Conservation (phyloP, 176 grass and related monocot genomes). For the Eragrostis curvula region DNA sequence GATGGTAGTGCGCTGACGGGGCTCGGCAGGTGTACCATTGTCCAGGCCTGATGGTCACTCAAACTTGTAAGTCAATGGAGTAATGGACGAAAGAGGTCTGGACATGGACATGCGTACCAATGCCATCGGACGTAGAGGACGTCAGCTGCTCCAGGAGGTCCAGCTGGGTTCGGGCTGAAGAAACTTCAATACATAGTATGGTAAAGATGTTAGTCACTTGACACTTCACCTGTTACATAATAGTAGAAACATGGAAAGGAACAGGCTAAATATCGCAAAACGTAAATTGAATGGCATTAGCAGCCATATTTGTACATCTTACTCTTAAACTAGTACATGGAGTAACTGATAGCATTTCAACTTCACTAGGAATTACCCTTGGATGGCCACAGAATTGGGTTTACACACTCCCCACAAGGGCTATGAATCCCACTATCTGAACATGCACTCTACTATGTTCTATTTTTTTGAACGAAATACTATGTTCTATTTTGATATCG, state of each 20-base stretch:
- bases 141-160: conserved; percentile 92
- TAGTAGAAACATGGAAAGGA: conserved; percentile 21
- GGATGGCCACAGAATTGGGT: neutral
- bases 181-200: conserved; percentile 49
- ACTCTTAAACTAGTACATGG: neutral
- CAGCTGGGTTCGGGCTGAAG: conserved; percentile 72
- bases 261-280: neutral
- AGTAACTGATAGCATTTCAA: neutral
- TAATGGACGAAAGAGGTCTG: neutral
- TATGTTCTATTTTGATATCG: too few species aligned
- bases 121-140: conserved; percentile 49
- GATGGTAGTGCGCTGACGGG: conserved; percentile 43
- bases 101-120: conserved; percentile 60
- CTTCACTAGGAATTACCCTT: neutral
- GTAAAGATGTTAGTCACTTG: conserved; percentile 14
- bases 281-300: neutral
- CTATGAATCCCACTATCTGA: neutral
- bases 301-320: neutral
- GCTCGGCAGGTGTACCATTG: neutral
- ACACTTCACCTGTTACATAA: conserved; percentile 3
- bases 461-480: too few species aligned
- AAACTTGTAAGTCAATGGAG: neutral
- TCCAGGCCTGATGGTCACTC: conserved; percentile 31
- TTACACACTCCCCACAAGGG: neutral
- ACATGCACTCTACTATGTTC: too few species aligned